A percentile compares a stretch with the other conserved stretches of the same genome.
These are phyloP conservation scores for Coniophora puteana DNA, from an alignment of 1,284 basidiomycete species.

Conservation along the genomic window DNA sequence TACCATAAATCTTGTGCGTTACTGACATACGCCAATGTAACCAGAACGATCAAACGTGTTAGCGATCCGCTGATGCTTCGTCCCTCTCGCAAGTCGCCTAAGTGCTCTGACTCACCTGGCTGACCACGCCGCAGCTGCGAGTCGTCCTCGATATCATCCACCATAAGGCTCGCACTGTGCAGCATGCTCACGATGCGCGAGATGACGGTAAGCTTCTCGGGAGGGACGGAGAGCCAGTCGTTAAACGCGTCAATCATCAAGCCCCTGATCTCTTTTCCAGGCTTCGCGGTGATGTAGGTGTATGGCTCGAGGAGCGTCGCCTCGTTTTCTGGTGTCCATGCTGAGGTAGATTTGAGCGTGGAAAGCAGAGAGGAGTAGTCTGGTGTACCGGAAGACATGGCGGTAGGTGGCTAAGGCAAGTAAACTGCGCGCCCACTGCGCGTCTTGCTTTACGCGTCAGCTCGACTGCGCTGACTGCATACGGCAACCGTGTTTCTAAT, in stretches of 20 bases:
- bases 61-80: slow-evolving; percentile 1
- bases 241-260: slow-evolving; percentile 95
- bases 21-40: no score
- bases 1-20: slow-evolving; percentile 92
- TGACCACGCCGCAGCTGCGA: slow-evolving; percentile 86
- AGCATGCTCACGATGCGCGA: slow-evolving; percentile 87
- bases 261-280: slow-evolving; percentile 92
- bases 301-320: slow-evolving; percentile 84
- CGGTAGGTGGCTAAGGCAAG: no score
- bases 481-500: no score
- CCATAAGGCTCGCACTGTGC: slow-evolving; percentile 92
- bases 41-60: neutral
- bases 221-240: slow-evolving; percentile 82
- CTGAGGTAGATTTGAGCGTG: slow-evolving; percentile 15
- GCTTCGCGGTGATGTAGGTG: slow-evolving; percentile 79
- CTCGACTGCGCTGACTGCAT: no score
- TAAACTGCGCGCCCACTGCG: no score
- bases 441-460: no score
- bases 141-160: slow-evolving; percentile 98
- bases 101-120: slow-evolving; percentile 51
- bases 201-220: slow-evolving; percentile 70
- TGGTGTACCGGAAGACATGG: slow-evolving; percentile 20
- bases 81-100: no score
- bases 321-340: slow-evolving; percentile 22
- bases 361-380: slow-evolving; percentile 18